Evolutionary conservation across 805 yeast species (phyloP), one percentile per base, ranked within the genome.

Genomic region (Candida golubevii): DNA sequence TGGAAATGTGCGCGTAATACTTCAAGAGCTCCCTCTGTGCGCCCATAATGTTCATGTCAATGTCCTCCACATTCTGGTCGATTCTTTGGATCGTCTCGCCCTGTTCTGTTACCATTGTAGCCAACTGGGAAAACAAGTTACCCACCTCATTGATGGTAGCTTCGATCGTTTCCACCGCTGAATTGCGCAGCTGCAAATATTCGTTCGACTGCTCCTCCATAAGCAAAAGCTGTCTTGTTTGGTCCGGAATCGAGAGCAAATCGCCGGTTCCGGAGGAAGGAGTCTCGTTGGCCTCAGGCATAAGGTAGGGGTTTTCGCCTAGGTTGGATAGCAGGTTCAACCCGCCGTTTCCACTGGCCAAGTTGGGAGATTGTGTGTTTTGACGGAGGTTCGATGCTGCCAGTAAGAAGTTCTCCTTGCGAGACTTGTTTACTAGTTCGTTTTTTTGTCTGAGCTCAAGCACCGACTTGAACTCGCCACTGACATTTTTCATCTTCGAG

Each of bases 71-170:
- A 60, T 93, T 90, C 44, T 82, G 87, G 66, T 93, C 99, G 51
- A 93, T 93, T 59, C 98, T 74, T 64, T 91, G 98, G 45, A 93
- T 91, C 12, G 85, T 86, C 57, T 93, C 99, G 34, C 98, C 91
- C 66, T 93, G 99, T 63, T 93, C 98, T 49, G 87, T 89, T 7
- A 93, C 97, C 98, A 93, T 91, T 1, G 95, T 85, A 6, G 98
- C 96, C 56, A 93, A 74, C 65, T 93, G 99, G 57, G 87, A 91
- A 69, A 93, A 93, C 48, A 93, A 74, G 39, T 86, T 85, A 35
- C 99, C 99, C 39, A 93, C 96, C 64, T 93, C 98, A 59, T 91
- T 91, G 49, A 93, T 93, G 0, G 99, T 93, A n/a, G 88, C 78
- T 62, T 93, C 99, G 40, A 93, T 93, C 0, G 97, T 88, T 60